Evolutionary conservation across 202 grass and related monocot species (phyloP).

Genomic region (Dendrocalamus latiflorus): DNA sequence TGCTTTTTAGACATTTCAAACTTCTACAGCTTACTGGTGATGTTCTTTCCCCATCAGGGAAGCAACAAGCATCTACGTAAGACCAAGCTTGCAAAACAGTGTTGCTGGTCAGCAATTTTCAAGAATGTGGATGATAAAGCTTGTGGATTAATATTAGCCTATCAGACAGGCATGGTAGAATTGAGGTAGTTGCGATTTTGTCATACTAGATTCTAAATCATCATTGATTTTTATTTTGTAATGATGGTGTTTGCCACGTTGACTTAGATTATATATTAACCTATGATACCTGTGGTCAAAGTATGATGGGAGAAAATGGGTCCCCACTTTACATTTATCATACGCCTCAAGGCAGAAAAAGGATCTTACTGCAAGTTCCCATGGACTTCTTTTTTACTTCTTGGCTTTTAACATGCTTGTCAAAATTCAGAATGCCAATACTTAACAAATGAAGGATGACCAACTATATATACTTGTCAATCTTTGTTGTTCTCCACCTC

Average conservation of each 20-base stretch:
- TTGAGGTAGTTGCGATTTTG: constrained; percentile 54
- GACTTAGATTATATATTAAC: background rate
- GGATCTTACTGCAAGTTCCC: background rate
- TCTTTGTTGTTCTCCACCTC: constrained; percentile 1
- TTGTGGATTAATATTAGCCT: constrained; percentile 67
- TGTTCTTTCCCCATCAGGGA: constrained; percentile 52
- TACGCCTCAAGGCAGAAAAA: background rate
- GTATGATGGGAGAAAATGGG: background rate
- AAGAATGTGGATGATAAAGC: constrained; percentile 57
- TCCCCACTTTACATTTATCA: background rate
- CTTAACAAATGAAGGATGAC: background rate
- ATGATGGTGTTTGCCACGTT: too few species aligned
- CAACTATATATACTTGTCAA: background rate
- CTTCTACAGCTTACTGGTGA: constrained; percentile 13
- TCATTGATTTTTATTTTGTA: too few species aligned
- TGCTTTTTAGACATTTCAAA: constrained; percentile 2
- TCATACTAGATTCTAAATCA: background rate
- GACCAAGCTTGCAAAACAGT: constrained; percentile 53
- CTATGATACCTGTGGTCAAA: background rate
- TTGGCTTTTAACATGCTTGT: background rate
- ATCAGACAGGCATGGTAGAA: constrained; percentile 78
- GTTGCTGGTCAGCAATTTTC: constrained; percentile 77
- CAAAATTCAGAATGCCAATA: background rate
- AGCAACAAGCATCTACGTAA: constrained; percentile 50
- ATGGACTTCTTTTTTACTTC: background rate